Evolutionary conservation across 1,139 yeast genomes (phyloP).

Genomic region (Saccharomyces hybrid): DNA sequence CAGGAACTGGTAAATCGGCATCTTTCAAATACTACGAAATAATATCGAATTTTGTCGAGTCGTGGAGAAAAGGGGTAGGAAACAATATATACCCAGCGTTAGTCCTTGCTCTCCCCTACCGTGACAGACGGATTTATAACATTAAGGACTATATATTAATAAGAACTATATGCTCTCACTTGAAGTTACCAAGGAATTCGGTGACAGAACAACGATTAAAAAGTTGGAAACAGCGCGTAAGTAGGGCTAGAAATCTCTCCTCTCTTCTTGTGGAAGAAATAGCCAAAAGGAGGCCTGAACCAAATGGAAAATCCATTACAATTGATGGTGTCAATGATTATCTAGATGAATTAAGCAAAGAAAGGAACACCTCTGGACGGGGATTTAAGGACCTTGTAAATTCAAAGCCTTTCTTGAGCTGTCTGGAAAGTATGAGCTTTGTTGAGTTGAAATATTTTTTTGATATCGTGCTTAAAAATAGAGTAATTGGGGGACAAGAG

Average conservation of each 20-base stretch:
- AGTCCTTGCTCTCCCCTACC: slow-evolving; percentile 54
- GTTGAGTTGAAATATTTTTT: slow-evolving; percentile 66
- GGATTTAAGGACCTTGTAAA: slow-evolving; percentile 19
- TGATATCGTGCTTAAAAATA: slow-evolving; percentile 55
- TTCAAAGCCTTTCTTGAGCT: slow-evolving; percentile 39
- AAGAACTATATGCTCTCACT: slow-evolving; percentile 39
- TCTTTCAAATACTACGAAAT: slow-evolving; percentile 18
- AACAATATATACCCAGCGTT: slow-evolving; percentile 62
- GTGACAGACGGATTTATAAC: slow-evolving; percentile 47
- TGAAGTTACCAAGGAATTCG: slow-evolving; percentile 45
- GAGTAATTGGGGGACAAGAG: slow-evolving; percentile 55
- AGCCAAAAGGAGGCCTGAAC: slow-evolving; percentile 36
- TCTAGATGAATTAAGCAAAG: slow-evolving; percentile 45
- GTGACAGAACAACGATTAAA: slow-evolving; percentile 41
- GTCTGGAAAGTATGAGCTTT: slow-evolving; percentile 50
- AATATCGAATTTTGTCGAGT: slow-evolving; percentile 40
- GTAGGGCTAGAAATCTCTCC: slow-evolving; percentile 34
- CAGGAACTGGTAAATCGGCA: slow-evolving; percentile 15
- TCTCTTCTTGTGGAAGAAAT: slow-evolving; percentile 37
- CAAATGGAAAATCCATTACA: slow-evolving; percentile 34
- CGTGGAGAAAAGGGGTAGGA: slow-evolving; percentile 65
- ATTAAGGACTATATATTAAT: slow-evolving; percentile 48
- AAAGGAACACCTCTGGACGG: slow-evolving; percentile 29
- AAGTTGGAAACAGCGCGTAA: slow-evolving; percentile 39
- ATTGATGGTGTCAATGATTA: slow-evolving; percentile 51